Base-by-base conservation (phyloP, 306 rosid genomes). In the Fagus sylvatica region DNA sequence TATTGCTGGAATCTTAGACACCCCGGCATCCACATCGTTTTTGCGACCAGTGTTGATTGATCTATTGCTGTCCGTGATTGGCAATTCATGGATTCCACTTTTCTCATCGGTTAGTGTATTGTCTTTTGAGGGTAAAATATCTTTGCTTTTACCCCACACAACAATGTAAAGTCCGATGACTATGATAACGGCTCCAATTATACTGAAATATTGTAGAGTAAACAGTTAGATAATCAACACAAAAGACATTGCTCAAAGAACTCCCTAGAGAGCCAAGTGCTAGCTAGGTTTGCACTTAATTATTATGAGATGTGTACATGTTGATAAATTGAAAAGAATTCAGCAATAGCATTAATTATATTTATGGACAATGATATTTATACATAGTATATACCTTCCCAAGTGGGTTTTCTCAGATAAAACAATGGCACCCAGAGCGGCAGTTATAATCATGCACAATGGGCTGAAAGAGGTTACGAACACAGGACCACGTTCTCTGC, bases 71-170 rank as follows among this genome's bases (percentile, higher is more conserved):
- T 71, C 62, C 34, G 87, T 89, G 48, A 92, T 81, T 36, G 98
- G 97, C 74, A 95, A 83, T 64, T 87, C 89, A 19, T 80, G 86
- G 0, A 13, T 83, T 64, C 48, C 84, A 2, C 49, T 78, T 80
- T 88, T 88, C 68, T 76, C 86, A 74, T 53, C 53, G 4, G 66
- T 15, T 2, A 12, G 5, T 4, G 10, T 22, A 22, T 22, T 64
- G 1, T 65, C 87, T 48, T 7, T 73, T 72, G 71, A 53, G 73
- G 15, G 7, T 15, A 72, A 80, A 57, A 72, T 80, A 57, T 95
- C 99, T 83, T 87, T 95, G 89, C 93, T 90, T 84, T 95, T 93
- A 0, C 96, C 99, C 99, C 99, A 95, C 36, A 95, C 99, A 75
- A 93, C 96, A 4, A 92, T 89, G 91, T 95, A 95, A 42, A 95